A percentile compares a stretch with the other conserved stretches of the same genome.
phyloP scores from a whole-genome alignment of 1,284 basidiomycete species.

The Trametes pubescens region DNA sequence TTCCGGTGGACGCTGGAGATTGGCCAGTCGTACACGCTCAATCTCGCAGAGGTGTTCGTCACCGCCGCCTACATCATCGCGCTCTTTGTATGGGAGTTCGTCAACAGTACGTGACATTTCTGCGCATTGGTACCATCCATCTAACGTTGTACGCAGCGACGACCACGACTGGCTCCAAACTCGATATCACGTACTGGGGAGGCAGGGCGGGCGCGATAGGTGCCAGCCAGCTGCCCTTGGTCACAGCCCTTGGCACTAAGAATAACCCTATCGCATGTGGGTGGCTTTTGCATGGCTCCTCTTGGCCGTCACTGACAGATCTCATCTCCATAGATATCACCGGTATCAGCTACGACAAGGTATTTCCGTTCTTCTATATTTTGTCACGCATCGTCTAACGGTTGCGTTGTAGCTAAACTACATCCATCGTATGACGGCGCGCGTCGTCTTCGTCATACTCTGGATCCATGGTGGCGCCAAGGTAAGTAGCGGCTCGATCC shows the following conservation, averaged over 20 bases:
- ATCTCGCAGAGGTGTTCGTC: slow-evolving; percentile 56
- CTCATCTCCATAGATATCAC: slow-evolving; percentile 54
- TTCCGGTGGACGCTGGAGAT: slow-evolving; percentile 58
- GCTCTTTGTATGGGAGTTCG: slow-evolving; percentile 57
- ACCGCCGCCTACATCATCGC: slow-evolving; percentile 53
- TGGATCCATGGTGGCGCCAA: slow-evolving; percentile 58
- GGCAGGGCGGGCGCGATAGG: slow-evolving; percentile 60
- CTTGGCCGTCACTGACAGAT: background rate
- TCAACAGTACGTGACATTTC: slow-evolving; percentile 46
- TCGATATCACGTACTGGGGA: slow-evolving; percentile 52
- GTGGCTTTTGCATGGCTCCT: slow-evolving; percentile 33
- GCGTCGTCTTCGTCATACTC: slow-evolving; percentile 55
- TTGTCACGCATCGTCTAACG: background rate
- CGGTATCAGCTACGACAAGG: slow-evolving; percentile 68
- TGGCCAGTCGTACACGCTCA: slow-evolving; percentile 54
- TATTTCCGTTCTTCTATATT: background rate
- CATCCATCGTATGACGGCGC: slow-evolving; percentile 60
- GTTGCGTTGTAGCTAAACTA: slow-evolving; percentile 53
- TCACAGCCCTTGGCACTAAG: slow-evolving; percentile 68
- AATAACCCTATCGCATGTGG: slow-evolving; percentile 69
- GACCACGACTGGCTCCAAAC: slow-evolving; percentile 43
- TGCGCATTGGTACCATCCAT: background rate
- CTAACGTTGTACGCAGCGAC: slow-evolving; percentile 44
- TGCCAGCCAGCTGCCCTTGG: slow-evolving; percentile 64
- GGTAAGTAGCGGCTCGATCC: slow-evolving; percentile 41